phyloP scores from a whole-genome alignment of 1,139 yeast species.

The Lodderomyces parapsilosis region DNA sequence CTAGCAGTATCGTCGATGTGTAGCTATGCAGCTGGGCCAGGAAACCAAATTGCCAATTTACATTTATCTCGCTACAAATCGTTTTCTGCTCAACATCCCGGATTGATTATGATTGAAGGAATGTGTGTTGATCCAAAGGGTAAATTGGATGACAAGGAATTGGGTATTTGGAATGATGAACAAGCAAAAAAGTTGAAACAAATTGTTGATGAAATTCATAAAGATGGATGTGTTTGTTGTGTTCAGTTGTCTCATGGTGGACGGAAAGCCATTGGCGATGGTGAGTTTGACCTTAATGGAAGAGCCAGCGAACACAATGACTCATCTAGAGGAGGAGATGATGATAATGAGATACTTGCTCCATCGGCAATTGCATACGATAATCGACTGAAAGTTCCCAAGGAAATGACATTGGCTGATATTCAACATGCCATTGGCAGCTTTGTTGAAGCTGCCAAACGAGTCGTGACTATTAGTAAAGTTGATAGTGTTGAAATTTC shows the following conservation, averaged over 20 bases:
- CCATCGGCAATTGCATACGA: conserved; percentile 41
- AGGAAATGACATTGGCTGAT: conserved; percentile 30
- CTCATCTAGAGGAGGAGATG: conserved; percentile 19
- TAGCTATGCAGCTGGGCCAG: conserved; percentile 39
- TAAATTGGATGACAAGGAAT: conserved; percentile 42
- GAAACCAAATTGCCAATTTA: conserved; percentile 41
- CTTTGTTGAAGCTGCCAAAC: conserved; percentile 44
- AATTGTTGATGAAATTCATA: conserved; percentile 54
- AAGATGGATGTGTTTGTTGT: conserved; percentile 47
- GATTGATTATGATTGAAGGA: conserved; percentile 55
- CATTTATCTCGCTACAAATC: conserved; percentile 46
- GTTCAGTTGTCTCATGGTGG: conserved; percentile 58
- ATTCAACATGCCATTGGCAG: conserved; percentile 30
- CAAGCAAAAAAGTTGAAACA: conserved; percentile 48
- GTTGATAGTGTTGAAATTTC: conserved; percentile 53
- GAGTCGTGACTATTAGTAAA: conserved; percentile 40
- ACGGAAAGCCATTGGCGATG: conserved; percentile 42
- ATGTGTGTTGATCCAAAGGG: conserved; percentile 44
- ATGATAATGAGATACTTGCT: conserved; percentile 21
- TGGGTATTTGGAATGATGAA: conserved; percentile 51
- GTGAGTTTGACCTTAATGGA: conserved; percentile 20
- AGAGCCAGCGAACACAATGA: too few relatives aligned
- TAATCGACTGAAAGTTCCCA: conserved; percentile 26
- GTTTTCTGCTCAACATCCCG: conserved; percentile 47
- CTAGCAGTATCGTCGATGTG: conserved; percentile 64